Percentiles rank a stretch among this genome's conserved stretches.
phyloP scores from a whole-genome alignment of 2,329 filamentous ascomycete genomes.

The Talaromyces sp. region DNA sequence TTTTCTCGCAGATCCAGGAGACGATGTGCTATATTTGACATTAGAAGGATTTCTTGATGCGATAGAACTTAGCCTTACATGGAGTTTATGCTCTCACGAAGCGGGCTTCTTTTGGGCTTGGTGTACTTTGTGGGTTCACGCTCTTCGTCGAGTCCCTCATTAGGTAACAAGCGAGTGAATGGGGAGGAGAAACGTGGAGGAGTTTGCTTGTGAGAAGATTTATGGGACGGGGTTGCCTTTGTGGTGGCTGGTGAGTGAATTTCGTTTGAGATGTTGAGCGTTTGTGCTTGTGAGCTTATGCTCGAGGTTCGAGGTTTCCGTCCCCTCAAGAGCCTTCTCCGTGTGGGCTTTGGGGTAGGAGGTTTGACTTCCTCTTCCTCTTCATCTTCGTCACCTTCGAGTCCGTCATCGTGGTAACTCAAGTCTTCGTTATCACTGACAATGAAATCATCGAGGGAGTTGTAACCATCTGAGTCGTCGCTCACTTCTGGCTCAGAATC shows the following conservation, averaged over 20 bases:
- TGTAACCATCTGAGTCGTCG: slow-evolving; percentile 31
- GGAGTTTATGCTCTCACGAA: slow-evolving; percentile 21
- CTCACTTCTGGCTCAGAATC: slow-evolving; percentile 28
- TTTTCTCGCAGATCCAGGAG: slow-evolving; percentile 17
- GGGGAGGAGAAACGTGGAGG: slow-evolving; percentile 22
- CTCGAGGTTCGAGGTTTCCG: slow-evolving; percentile 27
- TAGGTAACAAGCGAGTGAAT: slow-evolving; percentile 26
- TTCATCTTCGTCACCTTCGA: slow-evolving; percentile 15
- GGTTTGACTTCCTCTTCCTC: slow-evolving; percentile 22
- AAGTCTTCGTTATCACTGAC: slow-evolving; percentile 42
- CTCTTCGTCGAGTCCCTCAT: slow-evolving; percentile 26
- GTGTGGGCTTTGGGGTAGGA: slow-evolving; percentile 28
- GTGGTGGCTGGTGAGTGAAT: not conserved
- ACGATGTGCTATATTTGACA: slow-evolving; percentile 3
- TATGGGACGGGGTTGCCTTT: slow-evolving; percentile 5
- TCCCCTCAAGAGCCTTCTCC: slow-evolving; percentile 38
- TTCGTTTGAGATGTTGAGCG: slow-evolving; percentile 9
- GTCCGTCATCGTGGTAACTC: slow-evolving; percentile 36
- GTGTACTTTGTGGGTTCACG: slow-evolving; percentile 19
- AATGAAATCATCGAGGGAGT: slow-evolving; percentile 44
- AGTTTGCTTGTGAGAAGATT: slow-evolving; percentile 19
- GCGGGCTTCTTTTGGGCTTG: slow-evolving; percentile 16
- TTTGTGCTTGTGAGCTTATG: slow-evolving; percentile 13
- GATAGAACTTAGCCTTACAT: not conserved
- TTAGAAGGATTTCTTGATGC: not conserved